Conservation (phyloP, 2,329 filamentous ascomycete species). For the Hymenoscyphus fructigenus region DNA sequence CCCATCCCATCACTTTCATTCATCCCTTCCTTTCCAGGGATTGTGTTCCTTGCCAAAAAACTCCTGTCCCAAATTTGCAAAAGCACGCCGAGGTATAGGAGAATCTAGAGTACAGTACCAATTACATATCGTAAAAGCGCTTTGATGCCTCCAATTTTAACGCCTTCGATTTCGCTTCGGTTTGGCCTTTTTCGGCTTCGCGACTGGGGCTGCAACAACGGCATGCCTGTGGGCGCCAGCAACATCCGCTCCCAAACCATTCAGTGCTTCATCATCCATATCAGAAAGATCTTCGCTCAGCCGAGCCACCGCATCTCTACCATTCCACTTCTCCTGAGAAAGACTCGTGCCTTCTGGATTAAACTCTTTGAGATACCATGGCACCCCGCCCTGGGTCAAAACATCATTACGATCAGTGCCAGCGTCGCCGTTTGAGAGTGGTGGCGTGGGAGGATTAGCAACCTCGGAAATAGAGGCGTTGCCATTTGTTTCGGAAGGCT, state of each 20-base stretch:
- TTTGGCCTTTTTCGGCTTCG: slow-evolving; percentile 31
- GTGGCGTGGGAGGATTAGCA: slow-evolving; percentile 57
- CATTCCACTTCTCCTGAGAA: slow-evolving; percentile 71
- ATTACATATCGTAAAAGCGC: slow-evolving; percentile 20
- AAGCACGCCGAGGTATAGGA: slow-evolving; percentile 6
- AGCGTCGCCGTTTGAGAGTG: slow-evolving; percentile 59
- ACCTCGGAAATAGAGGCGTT: slow-evolving; percentile 36
- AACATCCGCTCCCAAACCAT: slow-evolving; percentile 54
- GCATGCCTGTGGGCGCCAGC: slow-evolving; percentile 19
- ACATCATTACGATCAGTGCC: slow-evolving; percentile 23
- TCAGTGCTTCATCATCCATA: slow-evolving; percentile 85
- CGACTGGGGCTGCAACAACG: slow-evolving; percentile 14
- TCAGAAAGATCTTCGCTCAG: slow-evolving; percentile 89
- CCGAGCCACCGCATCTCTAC: slow-evolving; percentile 65
- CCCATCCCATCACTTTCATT: slow-evolving; percentile 1
- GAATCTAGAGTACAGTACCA: slow-evolving; percentile 29
- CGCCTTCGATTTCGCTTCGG: slow-evolving; percentile 26
- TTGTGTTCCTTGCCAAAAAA: slow-evolving; percentile 9
- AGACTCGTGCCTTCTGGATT: slow-evolving; percentile 78
- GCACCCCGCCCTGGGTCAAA: slow-evolving; percentile 72
- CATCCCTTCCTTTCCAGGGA: background rate
- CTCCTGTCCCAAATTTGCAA: slow-evolving; percentile 6
- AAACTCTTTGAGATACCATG: slow-evolving; percentile 85
- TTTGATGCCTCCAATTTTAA: background rate
- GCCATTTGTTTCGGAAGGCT: slow-evolving; percentile 49